Evolutionary conservation across 2,329 filamentous ascomycete species (phyloP), one percentile per base, ranked within the genome.

Genomic region (Cordyceps cateniannulata): DNA sequence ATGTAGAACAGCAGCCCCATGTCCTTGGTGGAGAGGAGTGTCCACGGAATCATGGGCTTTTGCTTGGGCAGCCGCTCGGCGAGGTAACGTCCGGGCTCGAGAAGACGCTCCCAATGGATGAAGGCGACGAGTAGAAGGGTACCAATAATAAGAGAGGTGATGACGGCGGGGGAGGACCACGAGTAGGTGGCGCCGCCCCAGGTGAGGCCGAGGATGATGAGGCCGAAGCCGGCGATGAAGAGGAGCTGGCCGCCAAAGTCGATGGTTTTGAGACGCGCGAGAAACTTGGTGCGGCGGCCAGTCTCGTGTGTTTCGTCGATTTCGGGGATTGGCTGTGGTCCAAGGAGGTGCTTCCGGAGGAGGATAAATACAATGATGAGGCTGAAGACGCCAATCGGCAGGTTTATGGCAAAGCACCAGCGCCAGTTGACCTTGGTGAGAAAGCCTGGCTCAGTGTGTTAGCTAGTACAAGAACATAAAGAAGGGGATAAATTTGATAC

Each of bases 331-430:
- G 74, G 73, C 59, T 81, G 77, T 1, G 81, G 77, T 0, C 81
- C 80, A 1, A 87, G 75, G 7, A 89, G 77, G 48, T 86, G 81
- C 32, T 81, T 78, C 22, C 84, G 78, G 35, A 88, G 76, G 38
- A 88, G 65, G 59, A 86, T 70, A 66, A 82, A 82, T 54, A 83
- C 76, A 45, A 84, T 62, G n/a, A 81, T 52, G 40, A 87, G 75
- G 6, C 79, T 81, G 22, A 81, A 65, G 3, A 77, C 73, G 1
- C 75, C 78, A 47, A 86, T 76, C 18, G 84, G 84, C n/a, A 86
- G 75, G 63, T 83, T 84, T 59, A 88, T 79, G 42, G 80, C 84
- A 68, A 89, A 89, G 67, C 84, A 86, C 79, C 87, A 89, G 54
- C 85, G 75, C 86, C 86, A 89, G 64, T 77, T 80, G 4, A 77